A percentile compares a stretch with the other conserved stretches of the same genome.
Evolutionary conservation across 441 rosid genomes (phyloP).

Genomic region (Arabidopsis hybrid): DNA sequence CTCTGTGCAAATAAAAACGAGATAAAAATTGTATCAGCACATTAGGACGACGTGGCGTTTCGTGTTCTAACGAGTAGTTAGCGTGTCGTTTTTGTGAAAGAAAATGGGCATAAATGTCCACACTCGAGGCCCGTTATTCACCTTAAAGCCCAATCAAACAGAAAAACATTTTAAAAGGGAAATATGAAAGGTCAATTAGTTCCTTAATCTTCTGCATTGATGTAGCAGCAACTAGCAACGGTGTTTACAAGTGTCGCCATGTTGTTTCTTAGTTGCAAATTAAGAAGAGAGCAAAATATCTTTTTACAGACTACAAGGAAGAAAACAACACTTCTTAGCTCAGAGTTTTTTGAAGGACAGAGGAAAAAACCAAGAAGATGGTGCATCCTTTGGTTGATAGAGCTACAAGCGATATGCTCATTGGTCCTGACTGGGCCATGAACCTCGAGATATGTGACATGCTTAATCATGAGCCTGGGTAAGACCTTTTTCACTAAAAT

Average conservation of each 20-base stretch:
- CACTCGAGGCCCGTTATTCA: slow-evolving; percentile 30
- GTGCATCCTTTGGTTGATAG: slow-evolving; percentile 97
- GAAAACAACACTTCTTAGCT: slow-evolving; percentile 20
- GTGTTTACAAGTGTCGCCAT: slow-evolving; percentile 44
- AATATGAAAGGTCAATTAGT: slow-evolving; percentile 38
- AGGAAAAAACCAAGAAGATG: slow-evolving; percentile 53
- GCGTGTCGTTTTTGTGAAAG: background rate
- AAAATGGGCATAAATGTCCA: slow-evolving; percentile 17
- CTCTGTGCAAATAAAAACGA: background rate
- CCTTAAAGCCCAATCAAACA: slow-evolving; percentile 21
- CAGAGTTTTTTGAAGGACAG: slow-evolving; percentile 16
- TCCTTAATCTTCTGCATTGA: slow-evolving; percentile 45
- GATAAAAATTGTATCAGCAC: background rate
- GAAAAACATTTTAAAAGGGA: background rate
- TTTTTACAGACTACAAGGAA: background rate
- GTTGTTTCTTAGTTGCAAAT: slow-evolving; percentile 8
- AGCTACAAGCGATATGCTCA: slow-evolving; percentile 97
- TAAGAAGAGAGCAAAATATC: slow-evolving; percentile 5
- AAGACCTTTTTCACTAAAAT: slow-evolving; percentile 27
- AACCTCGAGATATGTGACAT: slow-evolving; percentile 98
- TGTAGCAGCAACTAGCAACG: slow-evolving; percentile 28
- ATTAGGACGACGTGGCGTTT: slow-evolving; percentile 15
- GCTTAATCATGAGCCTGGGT: slow-evolving; percentile 97
- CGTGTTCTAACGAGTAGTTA: background rate
- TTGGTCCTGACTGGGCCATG: slow-evolving; percentile 99